Conservation (phyloP, 164 flowering plant species). For the Tetracentron sinense region DNA sequence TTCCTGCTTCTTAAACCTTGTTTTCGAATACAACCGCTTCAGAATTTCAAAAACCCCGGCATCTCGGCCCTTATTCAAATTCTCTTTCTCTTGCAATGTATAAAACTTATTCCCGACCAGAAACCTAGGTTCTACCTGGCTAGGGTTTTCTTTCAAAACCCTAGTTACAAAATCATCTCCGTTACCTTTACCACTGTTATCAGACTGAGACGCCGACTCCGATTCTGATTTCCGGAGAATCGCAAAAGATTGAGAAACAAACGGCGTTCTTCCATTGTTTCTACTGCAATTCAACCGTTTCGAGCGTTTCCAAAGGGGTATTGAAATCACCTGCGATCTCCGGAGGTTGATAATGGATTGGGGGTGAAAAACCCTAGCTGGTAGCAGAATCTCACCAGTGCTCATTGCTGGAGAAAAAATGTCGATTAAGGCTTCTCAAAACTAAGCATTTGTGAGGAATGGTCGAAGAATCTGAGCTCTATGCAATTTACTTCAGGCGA, state of each 20-base stretch:
- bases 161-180: slow-evolving; percentile 71
- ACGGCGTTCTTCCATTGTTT: not conserved
- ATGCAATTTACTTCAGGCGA: not conserved
- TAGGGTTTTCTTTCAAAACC: slow-evolving; percentile 87
- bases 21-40: slow-evolving; percentile 34
- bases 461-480: not conserved
- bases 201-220: slow-evolving; percentile 16
- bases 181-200: slow-evolving; percentile 9
- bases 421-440: not conserved
- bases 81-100: slow-evolving; percentile 61
- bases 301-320: slow-evolving; percentile 5
- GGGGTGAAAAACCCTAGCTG: slow-evolving; percentile 10
- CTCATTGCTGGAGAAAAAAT: slow-evolving; percentile 1
- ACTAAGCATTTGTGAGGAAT: not conserved
- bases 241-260: not conserved
- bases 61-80: slow-evolving; percentile 23
- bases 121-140: slow-evolving; percentile 76
- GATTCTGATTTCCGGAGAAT: slow-evolving; percentile 13
- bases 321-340: slow-evolving; percentile 5
- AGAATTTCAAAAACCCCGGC: slow-evolving; percentile 30
- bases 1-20: slow-evolving; percentile 11
- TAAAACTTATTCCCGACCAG: slow-evolving; percentile 57
- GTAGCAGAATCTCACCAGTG: slow-evolving; percentile 3
- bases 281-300: slow-evolving; percentile 1
- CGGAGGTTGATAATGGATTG: not conserved